Conservation (phyloP, 2,329 filamentous ascomycete genomes). For the Corniculantispora saksenae region DNA sequence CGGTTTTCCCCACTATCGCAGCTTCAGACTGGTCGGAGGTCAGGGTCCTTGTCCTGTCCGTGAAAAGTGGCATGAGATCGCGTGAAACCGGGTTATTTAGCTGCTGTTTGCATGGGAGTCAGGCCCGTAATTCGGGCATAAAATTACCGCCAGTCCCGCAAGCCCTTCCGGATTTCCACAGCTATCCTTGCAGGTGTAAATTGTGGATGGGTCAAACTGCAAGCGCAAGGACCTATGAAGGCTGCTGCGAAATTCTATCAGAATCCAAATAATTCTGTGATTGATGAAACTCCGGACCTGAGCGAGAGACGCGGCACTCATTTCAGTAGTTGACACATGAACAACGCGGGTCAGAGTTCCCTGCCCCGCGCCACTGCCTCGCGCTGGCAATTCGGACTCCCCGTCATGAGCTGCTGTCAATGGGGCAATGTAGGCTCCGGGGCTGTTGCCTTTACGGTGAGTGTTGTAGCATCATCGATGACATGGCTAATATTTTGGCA, state of each 20-base stretch:
- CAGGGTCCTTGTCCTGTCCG: neutral
- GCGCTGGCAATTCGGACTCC: too few species aligned
- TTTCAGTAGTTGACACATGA: too few species aligned
- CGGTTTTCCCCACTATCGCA: neutral
- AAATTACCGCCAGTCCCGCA: conserved; percentile 2
- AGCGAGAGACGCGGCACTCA: neutral
- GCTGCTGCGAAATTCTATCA: neutral
- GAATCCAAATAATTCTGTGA: neutral
- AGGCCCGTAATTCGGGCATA: neutral
- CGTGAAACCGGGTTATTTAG: neutral
- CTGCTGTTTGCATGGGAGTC: neutral
- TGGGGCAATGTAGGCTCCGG: too few species aligned
- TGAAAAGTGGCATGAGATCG: conserved; percentile 11
- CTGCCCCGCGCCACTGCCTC: too few species aligned
- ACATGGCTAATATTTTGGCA: too few species aligned
- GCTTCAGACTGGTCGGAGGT: neutral
- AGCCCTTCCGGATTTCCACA: neutral
- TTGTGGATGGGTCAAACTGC: neutral
- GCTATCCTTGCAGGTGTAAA: neutral
- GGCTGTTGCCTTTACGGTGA: too few species aligned
- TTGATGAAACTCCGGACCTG: neutral
- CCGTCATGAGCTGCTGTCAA: too few species aligned
- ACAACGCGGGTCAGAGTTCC: too few species aligned
- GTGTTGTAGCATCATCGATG: too few species aligned
- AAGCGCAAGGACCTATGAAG: neutral